These are phyloP conservation scores for Calonectria leucothoes DNA, from an alignment of 2,329 filamentous ascomycete species.

Conservation along the genomic window DNA sequence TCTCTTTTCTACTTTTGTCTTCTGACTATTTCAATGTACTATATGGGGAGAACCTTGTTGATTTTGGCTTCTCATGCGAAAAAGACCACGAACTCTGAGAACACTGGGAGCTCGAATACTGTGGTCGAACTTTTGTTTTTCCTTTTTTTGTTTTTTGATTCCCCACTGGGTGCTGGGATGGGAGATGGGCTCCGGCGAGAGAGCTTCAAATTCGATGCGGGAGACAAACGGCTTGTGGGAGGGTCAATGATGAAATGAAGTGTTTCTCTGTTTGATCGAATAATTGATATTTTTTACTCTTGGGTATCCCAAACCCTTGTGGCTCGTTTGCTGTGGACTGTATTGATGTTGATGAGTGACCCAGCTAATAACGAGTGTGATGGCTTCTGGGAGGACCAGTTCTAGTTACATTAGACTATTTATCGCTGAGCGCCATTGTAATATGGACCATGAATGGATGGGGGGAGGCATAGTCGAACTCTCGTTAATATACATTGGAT, in stretches of 20 bases:
- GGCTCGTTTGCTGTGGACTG: background rate
- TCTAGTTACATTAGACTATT: background rate
- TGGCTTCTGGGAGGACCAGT: background rate
- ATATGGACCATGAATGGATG: background rate
- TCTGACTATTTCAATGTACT: slow-evolving; percentile 33
- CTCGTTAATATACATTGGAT: background rate
- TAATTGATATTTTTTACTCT: slow-evolving; percentile 23
- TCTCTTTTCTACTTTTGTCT: slow-evolving; percentile 31
- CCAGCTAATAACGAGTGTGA: background rate
- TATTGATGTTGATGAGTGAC: background rate
- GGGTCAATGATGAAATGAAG: slow-evolving; percentile 45
- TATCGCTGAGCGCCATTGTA: background rate
- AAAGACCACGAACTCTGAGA: slow-evolving; percentile 15
- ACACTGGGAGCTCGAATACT: slow-evolving; percentile 14
- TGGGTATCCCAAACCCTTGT: background rate
- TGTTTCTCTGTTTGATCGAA: slow-evolving; percentile 32
- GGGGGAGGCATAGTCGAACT: background rate
- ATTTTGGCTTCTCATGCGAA: slow-evolving; percentile 20
- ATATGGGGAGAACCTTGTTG: slow-evolving; percentile 30
- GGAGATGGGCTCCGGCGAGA: slow-evolving; percentile 29
- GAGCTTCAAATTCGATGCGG: slow-evolving; percentile 16
- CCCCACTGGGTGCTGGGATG: slow-evolving; percentile 26
- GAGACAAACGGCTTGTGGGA: slow-evolving; percentile 32
- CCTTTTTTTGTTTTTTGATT: slow-evolving; percentile 16
- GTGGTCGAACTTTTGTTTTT: slow-evolving; percentile 27